Evolutionary conservation across 2,329 filamentous ascomycete species (phyloP), one percentile per base, ranked within the genome.

Genomic region (Neofusicoccum laricinum): DNA sequence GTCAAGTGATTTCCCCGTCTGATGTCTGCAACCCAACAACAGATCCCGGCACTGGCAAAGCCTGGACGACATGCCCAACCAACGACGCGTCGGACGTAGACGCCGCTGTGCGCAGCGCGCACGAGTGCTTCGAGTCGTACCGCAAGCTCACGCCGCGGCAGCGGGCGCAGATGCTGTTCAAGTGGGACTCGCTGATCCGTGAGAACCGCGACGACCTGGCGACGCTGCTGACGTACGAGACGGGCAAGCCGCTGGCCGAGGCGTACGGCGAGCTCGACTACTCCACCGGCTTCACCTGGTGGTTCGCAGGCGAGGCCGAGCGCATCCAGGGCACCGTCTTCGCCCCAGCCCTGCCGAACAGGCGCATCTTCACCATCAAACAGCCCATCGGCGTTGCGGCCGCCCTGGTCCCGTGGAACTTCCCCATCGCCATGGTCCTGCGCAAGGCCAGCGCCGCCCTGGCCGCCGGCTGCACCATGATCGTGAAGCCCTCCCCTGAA

Each of bases 311-410:
- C 2, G 86, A 88, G 69, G 86, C 85, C 71, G 80, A 88, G 74
- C 80, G 86, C 38, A 82, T 88, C n/a, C 81, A 84, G 30, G 90
- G 90, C 15, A 83, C 83, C 0, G 82, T 89, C 4, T 84, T 86
- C 50, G 80, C 82, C 0, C 83, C 88, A 0, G 80, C 89, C 0
- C 77, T 85, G 0, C 86, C 90, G 0, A 86, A 86, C 36, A 80
- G 90, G 5, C 82, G 90, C 12, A 82, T 88, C 2, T 85, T 93
- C 66, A 90, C 88, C 0, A 84, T 93, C 69, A 93, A 93, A 79
- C 89, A 80, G 67, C 79, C 79, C 11, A 67, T 77, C 7, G 77
- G 79, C 62, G 79, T 80, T 12, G 77, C 75, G 7, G 78, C 76
- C 3, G 77, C 76, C 2, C 78, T 81, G 43, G 76, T 77, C 15